Percentiles rank a stretch among this genome's conserved stretches.
phyloP scores from a whole-genome alignment of 2,329 filamentous ascomycete genomes.

The Monosporascus sp. region DNA sequence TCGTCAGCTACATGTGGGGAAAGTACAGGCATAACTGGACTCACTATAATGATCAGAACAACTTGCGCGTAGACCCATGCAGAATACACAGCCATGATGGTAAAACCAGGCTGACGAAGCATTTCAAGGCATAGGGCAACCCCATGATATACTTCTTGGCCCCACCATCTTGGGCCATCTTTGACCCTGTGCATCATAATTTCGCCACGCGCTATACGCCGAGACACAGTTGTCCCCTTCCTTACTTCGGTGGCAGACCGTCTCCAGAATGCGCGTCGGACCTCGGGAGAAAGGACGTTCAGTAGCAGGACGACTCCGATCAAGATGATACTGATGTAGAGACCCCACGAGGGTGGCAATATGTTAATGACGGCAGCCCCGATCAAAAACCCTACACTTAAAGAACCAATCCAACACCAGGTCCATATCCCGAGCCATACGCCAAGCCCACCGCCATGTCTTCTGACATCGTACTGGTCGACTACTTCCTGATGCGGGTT shows the following conservation, averaged over 20 bases:
- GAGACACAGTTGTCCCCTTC: slow-evolving; percentile 45
- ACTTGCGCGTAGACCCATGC: slow-evolving; percentile 76
- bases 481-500: slow-evolving; percentile 70
- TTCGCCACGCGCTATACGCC: slow-evolving; percentile 64
- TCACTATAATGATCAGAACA: slow-evolving; percentile 60
- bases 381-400: slow-evolving; percentile 66
- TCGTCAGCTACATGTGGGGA: slow-evolving; percentile 1
- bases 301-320: slow-evolving; percentile 60
- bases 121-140: slow-evolving; percentile 62
- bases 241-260: slow-evolving; percentile 63
- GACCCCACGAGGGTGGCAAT: slow-evolving; percentile 65
- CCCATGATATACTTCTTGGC: slow-evolving; percentile 69
- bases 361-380: slow-evolving; percentile 64
- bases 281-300: slow-evolving; percentile 68
- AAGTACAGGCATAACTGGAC: not conserved
- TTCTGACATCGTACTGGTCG: slow-evolving; percentile 60
- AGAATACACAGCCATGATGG: slow-evolving; percentile 66
- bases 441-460: slow-evolving; percentile 73
- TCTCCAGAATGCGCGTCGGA: slow-evolving; percentile 63
- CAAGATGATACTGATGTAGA: slow-evolving; percentile 67
- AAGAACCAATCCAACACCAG: slow-evolving; percentile 69
- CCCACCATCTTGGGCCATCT: slow-evolving; percentile 71
- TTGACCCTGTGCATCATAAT: slow-evolving; percentile 70
- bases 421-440: slow-evolving; percentile 77
- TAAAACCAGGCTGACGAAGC: slow-evolving; percentile 68